Base-by-base conservation (phyloP, 208 protist genomes). In the Pavlovales sp. region DNA sequence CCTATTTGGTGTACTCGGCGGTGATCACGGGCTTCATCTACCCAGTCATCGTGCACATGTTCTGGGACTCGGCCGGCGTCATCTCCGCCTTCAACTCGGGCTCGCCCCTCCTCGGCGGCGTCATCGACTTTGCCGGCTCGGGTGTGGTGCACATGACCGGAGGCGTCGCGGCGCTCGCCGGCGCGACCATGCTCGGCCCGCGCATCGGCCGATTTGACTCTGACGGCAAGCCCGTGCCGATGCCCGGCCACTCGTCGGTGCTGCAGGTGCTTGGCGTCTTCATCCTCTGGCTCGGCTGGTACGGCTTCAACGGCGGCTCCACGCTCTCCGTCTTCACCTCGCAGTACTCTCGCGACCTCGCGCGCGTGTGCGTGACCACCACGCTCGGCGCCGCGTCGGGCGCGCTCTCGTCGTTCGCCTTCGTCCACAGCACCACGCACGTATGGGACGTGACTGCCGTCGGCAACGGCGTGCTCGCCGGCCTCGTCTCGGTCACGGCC, bases 241-340 rank as follows among this genome's bases (percentile, higher is more conserved):
- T 90, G 79, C 79, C 40, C 2, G 88, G 88, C 38, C 41, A 71
- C 40, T 88, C 42, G 37, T 71, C 79, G 11, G 44, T 75, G 38
- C 38, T 90, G n/a, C 38, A 79, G 47, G 75, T 79, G 28, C 79
- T 90, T 32, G 90, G 90, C 71, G 81, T 75, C 18, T 86, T 90
- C 80, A 92, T 92, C 84, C 90, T 92, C 18, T 92, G 90, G 90
- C 75, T 89, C 32, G 90, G 88, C n/a, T 92, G 88, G 88, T 92
- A 90, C 79, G 90, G 88, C n/a, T 90, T 92, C 79, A 90, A 90
- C 77, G 32, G 32, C 34, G 86, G 87, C 36, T 90, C 86, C 18
- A 90, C 87, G n/a, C 80, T 89, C 38, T 8, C 32, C 10, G 7
- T 80, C 37, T 42, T 46, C 36, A 79, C 10, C 57, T 47, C n/a